Base-by-base conservation (phyloP, 352 stramenopile species). In the Globisporangium takayamanum region DNA sequence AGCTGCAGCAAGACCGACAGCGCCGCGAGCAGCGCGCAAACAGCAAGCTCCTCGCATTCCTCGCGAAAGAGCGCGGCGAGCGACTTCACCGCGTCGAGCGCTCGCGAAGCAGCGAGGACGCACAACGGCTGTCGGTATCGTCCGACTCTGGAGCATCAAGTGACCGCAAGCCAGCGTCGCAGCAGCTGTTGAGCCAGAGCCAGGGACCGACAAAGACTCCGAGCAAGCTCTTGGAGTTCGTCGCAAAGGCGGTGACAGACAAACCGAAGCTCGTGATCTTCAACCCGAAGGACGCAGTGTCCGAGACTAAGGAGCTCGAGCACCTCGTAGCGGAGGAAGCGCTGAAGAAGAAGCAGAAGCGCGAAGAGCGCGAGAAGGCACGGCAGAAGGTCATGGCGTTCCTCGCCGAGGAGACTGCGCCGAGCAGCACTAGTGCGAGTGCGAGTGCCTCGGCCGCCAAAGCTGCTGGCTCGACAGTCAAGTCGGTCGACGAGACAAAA, bases 251-350 rank as follows among this genome's bases (percentile, higher is more conserved):
- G 12, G 66, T 74, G 39, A 64, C 68, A 0, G 64, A 81, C 49
- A 81, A 84, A 20, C 68, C 75, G 1, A 77, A 76, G 30, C 72
- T 82, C 59, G 58, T 84, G 58, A 68, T 85, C 25, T 81, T 81
- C 51, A 77, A 87, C 53, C 74, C 78, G 0, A 63, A 65, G 0
- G 78, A 88, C 22, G 67, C 84, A 7, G 41, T 53, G 14, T 67
- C 60, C 1, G 63, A 69, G 26, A 71, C 71, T 6, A 54, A 66
- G 8, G 50, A 80, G 33, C 67, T 80, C 16, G 71, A 70, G 36
- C 71, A 72, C 49, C 56, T 80, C 28, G 71, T 82, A 28, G 70
- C 66, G 0, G 63, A 78, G 48, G 68, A 79, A 22, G 70, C 73
- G 11, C 53, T 70, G 39, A 66, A 63, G 46, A 82, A 82, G 68